phyloP scores from a whole-genome alignment of 1,139 yeast species.

The Suhomyces bribrorum region DNA sequence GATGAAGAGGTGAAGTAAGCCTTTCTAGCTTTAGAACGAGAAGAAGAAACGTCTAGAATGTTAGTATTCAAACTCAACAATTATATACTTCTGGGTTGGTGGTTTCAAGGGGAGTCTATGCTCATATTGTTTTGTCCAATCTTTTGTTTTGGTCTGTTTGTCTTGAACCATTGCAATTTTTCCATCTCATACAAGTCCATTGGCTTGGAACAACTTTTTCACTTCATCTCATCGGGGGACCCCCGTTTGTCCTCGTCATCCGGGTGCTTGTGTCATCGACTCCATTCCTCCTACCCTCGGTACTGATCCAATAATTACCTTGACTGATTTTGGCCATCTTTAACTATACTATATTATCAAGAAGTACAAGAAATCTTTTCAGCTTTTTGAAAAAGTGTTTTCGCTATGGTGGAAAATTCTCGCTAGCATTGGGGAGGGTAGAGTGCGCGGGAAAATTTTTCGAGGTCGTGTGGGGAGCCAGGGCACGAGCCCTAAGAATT shows the following conservation, averaged over 20 bases:
- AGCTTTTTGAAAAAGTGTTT: conserved; percentile 9
- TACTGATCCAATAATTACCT: conserved; percentile 41
- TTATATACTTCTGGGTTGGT: background rate
- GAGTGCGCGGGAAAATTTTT: conserved; percentile 15
- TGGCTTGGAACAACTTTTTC: background rate
- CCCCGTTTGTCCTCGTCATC: no score
- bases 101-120: no score
- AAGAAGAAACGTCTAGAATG: conserved; percentile 89
- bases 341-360: conserved; percentile 16
- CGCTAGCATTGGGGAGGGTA: conserved; percentile 5
- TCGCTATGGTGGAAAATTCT: conserved; percentile 12
- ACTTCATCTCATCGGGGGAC: background rate
- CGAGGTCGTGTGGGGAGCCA: conserved; percentile 15
- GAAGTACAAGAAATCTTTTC: conserved; percentile 13
- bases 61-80: conserved; percentile 29
- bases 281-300: background rate
- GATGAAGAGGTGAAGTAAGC: conserved; percentile 99
- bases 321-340: conserved; percentile 67
- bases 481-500: conserved; percentile 27
- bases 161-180: background rate
- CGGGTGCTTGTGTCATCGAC: background rate
- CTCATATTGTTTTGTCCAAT: no score
- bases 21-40: conserved; percentile 99
- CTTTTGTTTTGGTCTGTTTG: no score
- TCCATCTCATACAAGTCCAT: background rate